Evolutionary conservation across 495 filamentous ascomycete species (phyloP), one percentile per base, ranked within the genome.

Genomic region (Podospora sp.): DNA sequence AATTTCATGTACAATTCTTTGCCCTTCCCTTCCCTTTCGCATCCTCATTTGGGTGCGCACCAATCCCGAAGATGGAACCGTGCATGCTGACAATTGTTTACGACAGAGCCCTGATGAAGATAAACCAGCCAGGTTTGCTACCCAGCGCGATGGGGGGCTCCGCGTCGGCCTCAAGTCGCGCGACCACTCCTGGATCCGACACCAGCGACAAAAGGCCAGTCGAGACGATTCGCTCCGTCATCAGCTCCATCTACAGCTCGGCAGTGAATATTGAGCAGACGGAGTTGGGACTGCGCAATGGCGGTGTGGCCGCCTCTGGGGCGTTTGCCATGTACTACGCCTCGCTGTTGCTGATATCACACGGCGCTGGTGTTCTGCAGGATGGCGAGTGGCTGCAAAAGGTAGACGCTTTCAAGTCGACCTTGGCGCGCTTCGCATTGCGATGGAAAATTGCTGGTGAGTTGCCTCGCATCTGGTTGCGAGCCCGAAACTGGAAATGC

Each of bases 361-460:
- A 74, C 29, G 75, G 72, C 11, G 53, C 69, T n/a, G 64, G 51
- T 20, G 67, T 57, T 14, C 65, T 74, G 29, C 60, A 68, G 0
- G 67, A 70, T 16, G 2, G 22, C 2, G 52, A 63, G 14, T 76
- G 73, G 73, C 46, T 68, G 16, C 27, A 20, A 0, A 76, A 70
- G 53, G 72, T 76, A 6, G 62, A 71, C 11, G 20, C 27, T 24
- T 53, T 76, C 57, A 72, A 51, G 60, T 56, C 6, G 11, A 20
- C 62, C 0, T 49, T 75, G 22, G 67, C 69, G 25, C 50, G 55
- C 6, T 18, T 68, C 6, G 59, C 62, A 0, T 61, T 35, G 29
- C 62, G 75, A 60, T 77, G 75, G 75, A 73, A 67, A 65, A 70
- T 76, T 65, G 70, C 71, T 12, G 73, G 75, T 73, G 49, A 69